A percentile compares a stretch with the other conserved stretches of the same genome.
These are phyloP conservation scores for Salvia hispanica DNA, from an alignment of 257 asterid species.

Conservation along the genomic window DNA sequence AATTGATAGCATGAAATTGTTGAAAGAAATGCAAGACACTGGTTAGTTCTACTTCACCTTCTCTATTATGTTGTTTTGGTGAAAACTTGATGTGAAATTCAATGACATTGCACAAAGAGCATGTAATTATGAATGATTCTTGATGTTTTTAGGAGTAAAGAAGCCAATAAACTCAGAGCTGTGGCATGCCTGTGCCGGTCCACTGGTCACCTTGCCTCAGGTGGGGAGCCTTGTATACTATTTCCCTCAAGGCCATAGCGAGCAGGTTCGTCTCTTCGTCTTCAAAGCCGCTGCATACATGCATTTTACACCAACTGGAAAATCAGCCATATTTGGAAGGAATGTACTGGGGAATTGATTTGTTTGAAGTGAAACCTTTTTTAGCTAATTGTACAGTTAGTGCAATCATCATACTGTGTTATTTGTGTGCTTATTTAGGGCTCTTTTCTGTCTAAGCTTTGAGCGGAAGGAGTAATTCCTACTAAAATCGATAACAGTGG, in stretches of 20 bases:
- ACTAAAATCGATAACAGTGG: neutral
- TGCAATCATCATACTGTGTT: neutral
- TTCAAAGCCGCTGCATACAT: neutral
- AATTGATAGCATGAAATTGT: conserved; percentile 75
- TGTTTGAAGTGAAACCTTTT: neutral
- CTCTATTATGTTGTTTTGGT: conserved; percentile 6
- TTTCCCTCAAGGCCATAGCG: conserved; percentile 94
- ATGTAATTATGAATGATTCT: conserved; percentile 2
- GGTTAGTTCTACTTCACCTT: conserved; percentile 56
- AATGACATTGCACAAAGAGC: too few relatives aligned
- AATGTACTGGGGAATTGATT: conserved; percentile 7
- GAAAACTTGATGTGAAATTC: too few relatives aligned
- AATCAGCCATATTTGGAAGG: neutral
- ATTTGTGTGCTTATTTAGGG: too few relatives aligned
- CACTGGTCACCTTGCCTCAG: conserved; percentile 84
- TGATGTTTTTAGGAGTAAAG: conserved; percentile 48
- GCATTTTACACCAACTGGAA: neutral
- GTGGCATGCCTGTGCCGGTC: conserved; percentile 99
- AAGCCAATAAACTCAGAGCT: conserved; percentile 76
- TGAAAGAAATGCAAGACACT: conserved; percentile 86
- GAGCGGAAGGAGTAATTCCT: neutral
- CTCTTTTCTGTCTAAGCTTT: neutral
- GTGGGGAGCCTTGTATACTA: conserved; percentile 88
- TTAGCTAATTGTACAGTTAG: neutral
- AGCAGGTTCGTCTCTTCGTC: conserved; percentile 57